phyloP scores from a whole-genome alignment of 495 filamentous ascomycete genomes.

The Hypoxylon crocopeplum region DNA sequence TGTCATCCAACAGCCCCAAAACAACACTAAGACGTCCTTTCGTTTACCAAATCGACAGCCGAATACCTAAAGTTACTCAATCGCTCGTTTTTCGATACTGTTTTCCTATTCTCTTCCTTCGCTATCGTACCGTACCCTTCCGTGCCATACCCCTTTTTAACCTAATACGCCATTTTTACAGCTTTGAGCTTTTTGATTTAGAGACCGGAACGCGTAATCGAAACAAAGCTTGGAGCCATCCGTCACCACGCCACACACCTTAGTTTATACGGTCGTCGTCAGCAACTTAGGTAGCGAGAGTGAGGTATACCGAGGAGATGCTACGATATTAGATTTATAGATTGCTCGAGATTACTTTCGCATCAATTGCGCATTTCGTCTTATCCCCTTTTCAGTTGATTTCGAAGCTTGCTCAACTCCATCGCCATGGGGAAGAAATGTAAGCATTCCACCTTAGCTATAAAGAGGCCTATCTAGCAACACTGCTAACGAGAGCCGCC shows the following conservation, averaged over 20 bases:
- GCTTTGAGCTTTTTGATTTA: not conserved
- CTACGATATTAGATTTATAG: constrained; percentile 18
- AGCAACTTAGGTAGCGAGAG: not conserved
- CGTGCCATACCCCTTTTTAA: constrained; percentile 14
- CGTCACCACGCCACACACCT: constrained; percentile 16
- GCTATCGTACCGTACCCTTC: constrained; percentile 2
- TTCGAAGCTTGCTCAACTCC: constrained; percentile 9
- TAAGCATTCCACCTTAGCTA: constrained; percentile 19
- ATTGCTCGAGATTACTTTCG: constrained; percentile 11
- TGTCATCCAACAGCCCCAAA: constrained; percentile 11
- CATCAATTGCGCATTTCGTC: constrained; percentile 23
- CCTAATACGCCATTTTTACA: constrained; percentile 7
- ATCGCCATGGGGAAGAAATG: constrained; percentile 44
- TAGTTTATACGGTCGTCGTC: too few species aligned
- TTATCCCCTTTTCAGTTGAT: not conserved
- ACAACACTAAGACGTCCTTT: constrained; percentile 15
- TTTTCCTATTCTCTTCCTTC: constrained; percentile 20
- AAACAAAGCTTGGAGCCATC: constrained; percentile 29
- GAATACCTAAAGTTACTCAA: not conserved
- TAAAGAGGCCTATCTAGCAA: not conserved
- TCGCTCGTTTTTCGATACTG: constrained; percentile 11
- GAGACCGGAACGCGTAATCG: constrained; percentile 36
- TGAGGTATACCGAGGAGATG: constrained; percentile 21
- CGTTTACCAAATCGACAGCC: constrained; percentile 18
- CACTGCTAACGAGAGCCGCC: constrained; percentile 16